Percentiles rank a stretch among this genome's conserved stretches.
Conservation (phyloP, 805 yeast species). For the Vanderwaltozyma verrucispora region DNA sequence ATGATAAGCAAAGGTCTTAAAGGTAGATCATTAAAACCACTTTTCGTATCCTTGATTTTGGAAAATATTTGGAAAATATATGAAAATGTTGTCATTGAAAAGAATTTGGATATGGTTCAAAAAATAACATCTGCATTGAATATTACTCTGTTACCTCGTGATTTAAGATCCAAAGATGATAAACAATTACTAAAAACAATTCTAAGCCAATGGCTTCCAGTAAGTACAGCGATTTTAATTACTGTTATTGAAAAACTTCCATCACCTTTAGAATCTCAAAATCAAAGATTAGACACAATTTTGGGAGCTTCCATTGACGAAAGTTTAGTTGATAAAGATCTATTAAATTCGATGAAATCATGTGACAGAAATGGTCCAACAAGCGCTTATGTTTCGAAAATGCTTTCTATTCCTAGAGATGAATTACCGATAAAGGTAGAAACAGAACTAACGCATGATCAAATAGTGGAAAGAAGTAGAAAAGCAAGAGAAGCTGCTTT, state of each 20-base stretch:
- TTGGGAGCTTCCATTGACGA: slow-evolving; percentile 37
- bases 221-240: slow-evolving; percentile 73
- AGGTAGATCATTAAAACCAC: slow-evolving; percentile 56
- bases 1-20: slow-evolving; percentile 54
- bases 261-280: slow-evolving; percentile 71
- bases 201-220: slow-evolving; percentile 91
- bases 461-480: slow-evolving; percentile 51
- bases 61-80: slow-evolving; percentile 92
- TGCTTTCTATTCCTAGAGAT: slow-evolving; percentile 71
- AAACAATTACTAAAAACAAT: slow-evolving; percentile 51
- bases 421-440: slow-evolving; percentile 58
- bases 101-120: slow-evolving; percentile 59
- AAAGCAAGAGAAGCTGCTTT: slow-evolving; percentile 57
- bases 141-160: slow-evolving; percentile 62
- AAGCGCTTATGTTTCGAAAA: slow-evolving; percentile 79
- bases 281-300: slow-evolving; percentile 54
- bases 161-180: slow-evolving; percentile 68
- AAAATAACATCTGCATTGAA: slow-evolving; percentile 65
- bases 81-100: slow-evolving; percentile 52
- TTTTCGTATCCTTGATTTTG: slow-evolving; percentile 77
- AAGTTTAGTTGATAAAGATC: slow-evolving; percentile 36
- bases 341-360: slow-evolving; percentile 45
- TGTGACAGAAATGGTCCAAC: slow-evolving; percentile 63
- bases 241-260: slow-evolving; percentile 81
- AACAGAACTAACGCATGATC: slow-evolving; percentile 39